Evolutionary conservation across 2,329 filamentous ascomycete genomes (phyloP), one percentile per base, ranked within the genome.

Genomic region (Macrophomina phaseolina): DNA sequence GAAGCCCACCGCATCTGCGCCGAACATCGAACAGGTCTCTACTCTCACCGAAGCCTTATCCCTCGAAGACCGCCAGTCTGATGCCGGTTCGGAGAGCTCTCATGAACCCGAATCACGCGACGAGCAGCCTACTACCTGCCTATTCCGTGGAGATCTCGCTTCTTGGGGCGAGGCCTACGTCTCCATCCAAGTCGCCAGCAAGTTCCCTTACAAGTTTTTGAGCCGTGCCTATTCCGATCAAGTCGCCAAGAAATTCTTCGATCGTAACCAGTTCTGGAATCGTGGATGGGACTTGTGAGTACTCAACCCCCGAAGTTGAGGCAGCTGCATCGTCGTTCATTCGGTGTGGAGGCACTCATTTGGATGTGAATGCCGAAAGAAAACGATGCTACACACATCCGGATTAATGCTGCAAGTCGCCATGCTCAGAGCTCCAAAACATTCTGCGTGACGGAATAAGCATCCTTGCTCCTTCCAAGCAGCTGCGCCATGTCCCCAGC

Each of bases 231-330:
- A 73, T 65, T 71, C 70, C 67, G 67, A 91, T 86, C 72, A 78
- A 72, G 69, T 84, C 77, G 73, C 83, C 71, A 70, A 86, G 81
- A 76, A 71, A 72, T 84, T 86, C 76, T 92, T 92, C 71, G 81
- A 86, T 40, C 73, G 75, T 3, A 84, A 79, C 34, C 81, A 92
- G 60, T 82, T 91, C 69, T 86, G 85, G 71, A 78, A 81, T 2
- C 84, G 87, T 67, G 73, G 81, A 11, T 97, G 93, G 93, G 89
- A 94, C 69, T 80, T 97, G 91, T 95, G 82, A 84, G 89, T 83
- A 38, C 7, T 23, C 4, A 48, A 7, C 9, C 23, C 32, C 53
- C 51, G 23, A 23, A 23, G 23, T 23, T 23, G 23, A 23, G 23
- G 23, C 23, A 23, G 23, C 23, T 23, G 3, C 23, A 23, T 23